Conservation (phyloP, 176 grass and related monocot genomes). For the Musa acuminata region DNA sequence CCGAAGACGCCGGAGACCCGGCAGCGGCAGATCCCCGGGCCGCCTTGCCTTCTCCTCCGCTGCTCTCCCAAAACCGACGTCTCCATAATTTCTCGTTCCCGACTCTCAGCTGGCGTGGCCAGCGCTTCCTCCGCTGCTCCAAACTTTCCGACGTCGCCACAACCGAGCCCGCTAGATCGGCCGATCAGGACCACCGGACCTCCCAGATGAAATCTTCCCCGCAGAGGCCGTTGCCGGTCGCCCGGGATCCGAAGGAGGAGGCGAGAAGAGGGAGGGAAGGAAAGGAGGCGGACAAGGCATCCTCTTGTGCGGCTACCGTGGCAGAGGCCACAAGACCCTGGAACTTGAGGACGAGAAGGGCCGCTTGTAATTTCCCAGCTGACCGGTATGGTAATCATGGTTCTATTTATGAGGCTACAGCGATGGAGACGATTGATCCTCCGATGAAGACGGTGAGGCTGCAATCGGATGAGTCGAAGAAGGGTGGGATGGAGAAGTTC, state of each 20-base stretch:
- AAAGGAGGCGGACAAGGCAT: not conserved
- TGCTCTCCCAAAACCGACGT: not conserved
- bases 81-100: slow-evolving; percentile 19
- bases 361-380: slow-evolving; percentile 9
- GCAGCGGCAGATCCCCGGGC: not conserved
- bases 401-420: slow-evolving; percentile 10
- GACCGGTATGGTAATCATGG: not conserved
- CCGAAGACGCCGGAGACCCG: not conserved
- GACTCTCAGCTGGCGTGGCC: slow-evolving; percentile 8
- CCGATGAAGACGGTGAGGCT: not conserved
- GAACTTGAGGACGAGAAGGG: slow-evolving; percentile 24
- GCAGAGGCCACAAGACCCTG: slow-evolving; percentile 1
- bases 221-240: not conserved
- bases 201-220: not conserved
- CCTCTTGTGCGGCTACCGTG: not conserved
- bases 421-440: slow-evolving; percentile 7
- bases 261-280: not conserved
- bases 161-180: not conserved
- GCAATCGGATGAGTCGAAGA: not conserved
- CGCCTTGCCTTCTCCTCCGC: not conserved
- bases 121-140: slow-evolving; percentile 12
- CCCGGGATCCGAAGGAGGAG: not conserved
- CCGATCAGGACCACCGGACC: not conserved
- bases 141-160: not conserved
- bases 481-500: slow-evolving; percentile 24